Evolutionary conservation across 2,329 filamentous ascomycete species (phyloP), one percentile per base, ranked within the genome.

Genomic region (Fusarium avenaceum): DNA sequence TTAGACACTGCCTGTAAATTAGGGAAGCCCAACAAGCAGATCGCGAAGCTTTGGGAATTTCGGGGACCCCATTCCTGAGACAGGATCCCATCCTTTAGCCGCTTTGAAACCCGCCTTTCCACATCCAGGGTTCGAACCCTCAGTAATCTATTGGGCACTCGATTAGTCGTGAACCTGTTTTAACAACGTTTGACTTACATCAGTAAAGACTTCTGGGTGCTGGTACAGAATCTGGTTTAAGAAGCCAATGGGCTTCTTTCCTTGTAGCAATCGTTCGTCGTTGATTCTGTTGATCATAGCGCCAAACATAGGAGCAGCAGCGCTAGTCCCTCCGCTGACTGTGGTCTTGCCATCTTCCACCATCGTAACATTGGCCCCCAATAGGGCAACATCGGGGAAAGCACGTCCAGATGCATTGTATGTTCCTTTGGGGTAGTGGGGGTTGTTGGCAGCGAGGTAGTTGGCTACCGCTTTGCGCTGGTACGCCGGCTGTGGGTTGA

Each of bases 31-130:
- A 15, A 57, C 54, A 13, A 57, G 19, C 15, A 57, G 7, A 15
- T 57, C 54, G 1, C 38, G 47, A 7, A 57, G 54, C n/a, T 57
- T 57, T 0, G 38, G 38, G 6, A 38, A 57, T 24, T 57, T 53
- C 4, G 54, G 54, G 0, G 54, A 53, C 4, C 54, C 54, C 22
- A 57, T 42, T 19, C 54, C 54, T 17, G 47, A 57, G 10, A 57
- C 54, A 2, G 54, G 54, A 35, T 57, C 54, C 54, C 54, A 57
- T 15, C 54, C 54, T 22, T 57, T 57, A 6, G 54, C 54, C 9
- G 54, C 54, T 9, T 57, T 38, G 11, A 57, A 57, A 4, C 54
- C 54, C 4, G 15, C n/a, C 1, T 2, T 57, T 6, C n/a, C 54
- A 5, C 54, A 57, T 10, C 54, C 54, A 14, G 54, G 54, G 4